These are phyloP conservation scores for Phaeosphaeriaceae sp. DNA, from an alignment of 2,329 filamentous ascomycete species.

Conservation along the genomic window DNA sequence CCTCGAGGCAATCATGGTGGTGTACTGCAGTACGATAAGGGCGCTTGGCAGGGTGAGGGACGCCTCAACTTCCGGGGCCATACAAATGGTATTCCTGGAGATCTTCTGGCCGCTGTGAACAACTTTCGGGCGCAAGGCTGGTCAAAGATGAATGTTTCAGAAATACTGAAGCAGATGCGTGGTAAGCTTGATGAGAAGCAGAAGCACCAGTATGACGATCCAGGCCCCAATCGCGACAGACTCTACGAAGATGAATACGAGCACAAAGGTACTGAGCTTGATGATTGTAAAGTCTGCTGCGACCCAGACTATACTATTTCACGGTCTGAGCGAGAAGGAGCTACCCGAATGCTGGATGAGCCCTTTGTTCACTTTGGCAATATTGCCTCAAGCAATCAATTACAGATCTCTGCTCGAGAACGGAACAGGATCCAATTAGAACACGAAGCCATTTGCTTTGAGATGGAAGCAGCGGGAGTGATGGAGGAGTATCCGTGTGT, in stretches of 20 bases:
- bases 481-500: slow-evolving; percentile 20
- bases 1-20: slow-evolving; percentile 22
- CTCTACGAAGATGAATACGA: slow-evolving; percentile 13
- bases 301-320: slow-evolving; percentile 4
- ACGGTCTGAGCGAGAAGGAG: slow-evolving; percentile 8
- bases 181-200: slow-evolving; percentile 14
- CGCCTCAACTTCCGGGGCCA: slow-evolving; percentile 15
- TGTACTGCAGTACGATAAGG: slow-evolving; percentile 27
- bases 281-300: slow-evolving; percentile 15
- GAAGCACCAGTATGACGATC: slow-evolving; percentile 13
- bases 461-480: slow-evolving; percentile 30
- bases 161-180: slow-evolving; percentile 15
- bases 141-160: slow-evolving; percentile 13
- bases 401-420: slow-evolving; percentile 17
- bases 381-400: slow-evolving; percentile 27
- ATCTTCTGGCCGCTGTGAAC: slow-evolving; percentile 15
- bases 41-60: slow-evolving; percentile 19
- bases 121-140: slow-evolving; percentile 10
- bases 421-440: slow-evolving; percentile 18
- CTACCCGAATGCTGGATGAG: slow-evolving; percentile 11
- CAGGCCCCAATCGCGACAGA: slow-evolving; percentile 10
- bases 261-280: slow-evolving; percentile 9
- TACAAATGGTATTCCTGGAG: slow-evolving; percentile 14
- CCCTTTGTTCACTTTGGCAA: slow-evolving; percentile 25
- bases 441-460: slow-evolving; percentile 26